Evolutionary conservation across 2,329 filamentous ascomycete genomes (phyloP), one percentile per base, ranked within the genome.

Genomic region (Cadophora gregata): DNA sequence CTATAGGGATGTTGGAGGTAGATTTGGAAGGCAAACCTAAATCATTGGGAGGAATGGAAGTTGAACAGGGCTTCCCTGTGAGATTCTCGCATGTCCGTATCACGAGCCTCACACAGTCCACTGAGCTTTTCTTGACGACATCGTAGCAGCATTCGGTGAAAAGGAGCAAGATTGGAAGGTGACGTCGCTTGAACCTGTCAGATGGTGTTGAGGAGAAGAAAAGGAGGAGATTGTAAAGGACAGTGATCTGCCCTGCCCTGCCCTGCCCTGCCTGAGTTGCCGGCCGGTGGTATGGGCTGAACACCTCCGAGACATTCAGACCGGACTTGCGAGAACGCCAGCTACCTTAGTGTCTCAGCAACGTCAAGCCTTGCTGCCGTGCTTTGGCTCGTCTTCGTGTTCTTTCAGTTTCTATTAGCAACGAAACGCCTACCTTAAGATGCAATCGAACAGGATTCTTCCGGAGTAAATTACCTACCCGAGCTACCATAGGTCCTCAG

Each of bases 1-100:
- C 31, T 56, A 56, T 56, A 4, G 27, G 50, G 50, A 31, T 56
- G 29, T n/a, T 24, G 9, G n/a, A 56, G n/a, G 36, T 56, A 56
- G 53, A 56, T 56, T 56, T 36, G 29, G 24, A 56, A 29, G n/a
- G 8, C n/a, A 36, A 56, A 56, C 14, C 9, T 36, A 19, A 24
- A 31, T 27, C 48, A 29, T 24, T 56, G 29, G 14, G 29, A 56
- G n/a, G n/a, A 2, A 33, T 24, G 42, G 5, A 21, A 9, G n/a
- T 47, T 24, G 19, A 21, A 36, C 31, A 36, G 31, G 19, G 24
- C 53, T 36, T 36, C 29, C 53, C 53, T 36, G 53, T 19, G 31
- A 21, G 16, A 3, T 33, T 6, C 27, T 55, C 51, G 31, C 4
- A 12, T 27, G 27, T 31, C 19, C 14, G 51, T 7, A 56, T 36